A percentile compares a stretch with the other conserved stretches of the same genome.
Conservation (phyloP, 805 yeast species). For the Brettanomyces anomalus region DNA sequence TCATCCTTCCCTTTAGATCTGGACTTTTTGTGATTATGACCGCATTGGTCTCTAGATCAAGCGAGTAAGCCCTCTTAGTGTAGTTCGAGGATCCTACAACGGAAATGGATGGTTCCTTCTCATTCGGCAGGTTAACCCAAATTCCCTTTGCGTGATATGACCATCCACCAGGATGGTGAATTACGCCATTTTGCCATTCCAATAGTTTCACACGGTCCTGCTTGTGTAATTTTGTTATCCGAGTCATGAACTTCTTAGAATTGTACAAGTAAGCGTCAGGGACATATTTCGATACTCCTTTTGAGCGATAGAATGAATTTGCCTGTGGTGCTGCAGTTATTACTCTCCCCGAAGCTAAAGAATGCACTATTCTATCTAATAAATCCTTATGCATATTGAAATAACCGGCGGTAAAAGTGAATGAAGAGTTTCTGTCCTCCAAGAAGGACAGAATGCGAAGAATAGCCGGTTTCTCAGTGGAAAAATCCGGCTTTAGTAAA, state of each 20-base stretch:
- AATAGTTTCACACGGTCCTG: slow-evolving; percentile 41
- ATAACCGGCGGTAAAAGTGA: slow-evolving; percentile 95
- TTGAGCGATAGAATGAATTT: slow-evolving; percentile 82
- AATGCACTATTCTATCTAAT: slow-evolving; percentile 44
- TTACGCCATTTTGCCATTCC: slow-evolving; percentile 87
- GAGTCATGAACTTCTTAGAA: slow-evolving; percentile 58
- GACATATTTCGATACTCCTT: slow-evolving; percentile 69
- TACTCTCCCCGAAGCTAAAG: slow-evolving; percentile 56
- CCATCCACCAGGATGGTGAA: slow-evolving; percentile 82
- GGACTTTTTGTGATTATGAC: slow-evolving; percentile 64
- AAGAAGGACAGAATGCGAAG: slow-evolving; percentile 49
- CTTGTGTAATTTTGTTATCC: slow-evolving; percentile 26
- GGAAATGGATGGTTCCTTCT: slow-evolving; percentile 57
- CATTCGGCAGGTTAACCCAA: slow-evolving; percentile 64
- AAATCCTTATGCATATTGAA: slow-evolving; percentile 83
- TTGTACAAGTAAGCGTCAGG: slow-evolving; percentile 83
- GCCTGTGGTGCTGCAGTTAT: slow-evolving; percentile 93
- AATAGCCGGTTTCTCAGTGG: slow-evolving; percentile 77
- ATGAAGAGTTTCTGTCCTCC: slow-evolving; percentile 46
- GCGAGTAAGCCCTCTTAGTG: slow-evolving; percentile 79
- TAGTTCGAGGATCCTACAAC: slow-evolving; percentile 91
- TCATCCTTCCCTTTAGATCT: slow-evolving; percentile 47
- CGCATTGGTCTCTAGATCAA: slow-evolving; percentile 86
- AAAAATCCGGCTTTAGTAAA: slow-evolving; percentile 50
- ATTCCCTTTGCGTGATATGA: slow-evolving; percentile 96